Base-by-base conservation (phyloP, 2,329 filamentous ascomycete genomes). In the Colletotrichum plurivorum region DNA sequence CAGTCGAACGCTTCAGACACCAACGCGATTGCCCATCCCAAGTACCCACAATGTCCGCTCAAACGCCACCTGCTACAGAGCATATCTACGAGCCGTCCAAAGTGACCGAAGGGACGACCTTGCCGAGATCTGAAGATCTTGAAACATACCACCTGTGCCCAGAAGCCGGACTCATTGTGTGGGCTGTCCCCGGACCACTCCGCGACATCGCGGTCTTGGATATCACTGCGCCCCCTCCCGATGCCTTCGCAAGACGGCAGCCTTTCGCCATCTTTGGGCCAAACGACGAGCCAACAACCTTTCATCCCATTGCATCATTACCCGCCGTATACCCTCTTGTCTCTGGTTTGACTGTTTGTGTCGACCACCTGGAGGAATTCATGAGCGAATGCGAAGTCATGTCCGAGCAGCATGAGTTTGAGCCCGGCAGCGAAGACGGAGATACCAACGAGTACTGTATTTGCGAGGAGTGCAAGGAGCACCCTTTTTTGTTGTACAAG, bases 81-180 rank as follows among this genome's bases (percentile, higher is more conserved):
- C 54, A 57, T 57, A 57, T 57, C 54, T 57, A 57, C 54, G 39
- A 57, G 54, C 54, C 54, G 54, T 57, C 54, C 22, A 57, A 57
- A 15, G 54, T 57, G 54, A 57, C 39, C 54, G 41, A 57, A 57
- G 54, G 54, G 54, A 41, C 54, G 41, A 57, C 41, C 54, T 57
- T 57, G 54, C 54, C 41, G 54, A 57, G 54, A 57, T 57, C 54
- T 57, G 41, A 57, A 57, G 54, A 57, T 57, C 54, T 57, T 57
- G 54, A 57, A 57, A 57, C 54, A 57, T 57, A 57, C 54, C 54
- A 57, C 54, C 13, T 31, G 54, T 57, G 54, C 54, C 54, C 54
- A 57, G 54, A 57, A 57, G 54, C 54, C 54, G 54, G 54, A 57
- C 54, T 57, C 20, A 57, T 57, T 57, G 54, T 57, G 54, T 57